Percentiles rank a stretch among this genome's conserved stretches.
Evolutionary conservation across 1,139 yeast species (phyloP).

Genomic region (Komagataea norvegica): DNA sequence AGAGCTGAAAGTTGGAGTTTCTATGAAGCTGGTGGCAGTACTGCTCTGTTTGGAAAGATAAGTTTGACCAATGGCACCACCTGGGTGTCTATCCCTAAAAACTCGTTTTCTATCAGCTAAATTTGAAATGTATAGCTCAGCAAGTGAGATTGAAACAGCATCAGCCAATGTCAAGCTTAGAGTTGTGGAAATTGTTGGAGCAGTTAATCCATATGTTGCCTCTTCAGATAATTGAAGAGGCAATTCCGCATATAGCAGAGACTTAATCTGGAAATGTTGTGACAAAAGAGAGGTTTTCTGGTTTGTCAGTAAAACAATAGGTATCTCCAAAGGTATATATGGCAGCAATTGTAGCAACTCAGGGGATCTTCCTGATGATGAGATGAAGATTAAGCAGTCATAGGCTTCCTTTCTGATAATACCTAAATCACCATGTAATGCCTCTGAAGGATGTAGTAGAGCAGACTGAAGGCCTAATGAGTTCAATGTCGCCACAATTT

Average conservation of each 20-base stretch:
- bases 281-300: constrained; percentile 45
- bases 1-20: constrained; percentile 11
- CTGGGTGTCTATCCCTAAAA: constrained; percentile 78
- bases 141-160: constrained; percentile 67
- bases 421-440: constrained; percentile 89
- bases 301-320: constrained; percentile 63
- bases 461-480: constrained; percentile 70
- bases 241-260: constrained; percentile 58
- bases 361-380: constrained; percentile 82
- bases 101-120: constrained; percentile 44
- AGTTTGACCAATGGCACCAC: constrained; percentile 78
- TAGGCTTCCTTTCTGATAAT: constrained; percentile 46
- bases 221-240: constrained; percentile 62
- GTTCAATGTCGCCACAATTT: constrained; percentile 76
- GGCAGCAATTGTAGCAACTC: constrained; percentile 54
- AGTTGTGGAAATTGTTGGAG: constrained; percentile 85
- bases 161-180: constrained; percentile 74
- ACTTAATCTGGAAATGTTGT: constrained; percentile 40
- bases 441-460: constrained; percentile 77
- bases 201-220: constrained; percentile 69
- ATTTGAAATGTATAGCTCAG: constrained; percentile 62
- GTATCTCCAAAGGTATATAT: constrained; percentile 50
- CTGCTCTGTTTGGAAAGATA: constrained; percentile 22
- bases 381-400: constrained; percentile 63
- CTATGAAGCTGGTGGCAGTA: constrained; percentile 6